These are phyloP conservation scores for Clarireedia sp. DNA, from an alignment of 2,329 filamentous ascomycete genomes.

Conservation along the genomic window DNA sequence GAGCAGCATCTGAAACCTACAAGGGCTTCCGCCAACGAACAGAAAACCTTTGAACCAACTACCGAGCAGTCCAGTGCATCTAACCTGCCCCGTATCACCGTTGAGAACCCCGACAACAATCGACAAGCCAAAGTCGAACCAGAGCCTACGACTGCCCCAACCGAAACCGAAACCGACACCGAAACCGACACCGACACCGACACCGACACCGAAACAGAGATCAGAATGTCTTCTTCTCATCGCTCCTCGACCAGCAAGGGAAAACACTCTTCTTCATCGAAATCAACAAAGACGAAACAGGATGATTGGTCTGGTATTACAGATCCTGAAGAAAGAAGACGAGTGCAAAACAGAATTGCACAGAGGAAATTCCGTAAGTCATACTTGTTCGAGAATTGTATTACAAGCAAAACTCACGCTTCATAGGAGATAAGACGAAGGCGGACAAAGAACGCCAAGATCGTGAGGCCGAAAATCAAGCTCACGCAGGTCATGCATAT, in stretches of 20 bases:
- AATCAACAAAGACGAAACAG: slow-evolving; percentile 35
- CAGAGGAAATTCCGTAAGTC: slow-evolving; percentile 68
- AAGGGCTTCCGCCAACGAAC: slow-evolving; percentile 21
- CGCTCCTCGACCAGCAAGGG: slow-evolving; percentile 22
- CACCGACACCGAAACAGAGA: slow-evolving; percentile 21
- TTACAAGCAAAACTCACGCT: slow-evolving; percentile 6
- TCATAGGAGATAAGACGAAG: slow-evolving; percentile 58
- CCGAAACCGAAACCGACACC: slow-evolving; percentile 19
- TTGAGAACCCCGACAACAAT: slow-evolving; percentile 22
- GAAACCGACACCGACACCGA: slow-evolving; percentile 22
- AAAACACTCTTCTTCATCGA: slow-evolving; percentile 19
- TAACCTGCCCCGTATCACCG: slow-evolving; percentile 19
- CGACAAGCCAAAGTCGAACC: slow-evolving; percentile 12
- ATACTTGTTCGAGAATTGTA: not conserved
- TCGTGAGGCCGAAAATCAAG: slow-evolving; percentile 54
- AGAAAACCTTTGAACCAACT: slow-evolving; percentile 10
- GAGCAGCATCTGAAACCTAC: slow-evolving; percentile 11
- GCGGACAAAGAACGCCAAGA: slow-evolving; percentile 60
- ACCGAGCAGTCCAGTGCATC: slow-evolving; percentile 11
- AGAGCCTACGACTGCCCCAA: slow-evolving; percentile 8
- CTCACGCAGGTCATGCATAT: slow-evolving; percentile 58
- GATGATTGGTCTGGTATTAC: slow-evolving; percentile 64
- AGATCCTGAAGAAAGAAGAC: slow-evolving; percentile 62
- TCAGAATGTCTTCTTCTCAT: slow-evolving; percentile 27
- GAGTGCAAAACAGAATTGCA: slow-evolving; percentile 69